Base-by-base conservation (phyloP, 495 filamentous ascomycete genomes). In the Evernia prunastri region DNA sequence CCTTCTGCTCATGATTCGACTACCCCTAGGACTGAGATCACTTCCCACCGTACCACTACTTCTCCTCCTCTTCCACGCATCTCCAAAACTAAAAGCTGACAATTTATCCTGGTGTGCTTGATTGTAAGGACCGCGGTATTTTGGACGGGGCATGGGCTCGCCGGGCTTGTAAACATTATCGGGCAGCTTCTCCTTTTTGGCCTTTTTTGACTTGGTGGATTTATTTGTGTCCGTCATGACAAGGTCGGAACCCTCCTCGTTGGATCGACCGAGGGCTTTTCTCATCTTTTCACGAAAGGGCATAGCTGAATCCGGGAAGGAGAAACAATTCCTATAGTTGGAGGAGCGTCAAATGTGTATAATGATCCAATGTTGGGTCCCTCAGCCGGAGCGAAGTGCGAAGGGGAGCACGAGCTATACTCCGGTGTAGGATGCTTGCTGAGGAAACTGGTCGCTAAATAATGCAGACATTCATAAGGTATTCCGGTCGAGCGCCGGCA, bases 61-160 rank as follows among this genome's bases (percentile, higher is more conserved):
- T 45, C 76, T 59, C 72, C 77, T 37, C 64, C 72, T 65, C 67
- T 76, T 51, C 76, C 78, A 60, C 64, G 68, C 65, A 9, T 57
- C 68, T 8, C 71, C 73, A 56, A 83, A 83, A 27, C 75, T 79
- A 77, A 80, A 83, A 15, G 79, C 74, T n/a, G 77, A 74, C 60
- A 83, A 63, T 37, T 70, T 72, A 36, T 78, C 76, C 67, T 80
- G 78, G 65, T 83, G 81, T 64, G 76, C 76, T 57, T 73, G 76
- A 66, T 83, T 79, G 66, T 79, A 81, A 0, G 81, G 80, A 6
- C 80, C 81, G 3, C 73, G 73, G 62, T 82, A 83, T 60, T 83
- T 83, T 27, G 81, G 80, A 15, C 73, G 76, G 4, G 81, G 81
- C 40, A 79, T 72, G 15, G 60, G 35, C 65, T 83, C 81, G 65